phyloP scores from a whole-genome alignment of 75 land plant species.

The Azolla pinnata region DNA sequence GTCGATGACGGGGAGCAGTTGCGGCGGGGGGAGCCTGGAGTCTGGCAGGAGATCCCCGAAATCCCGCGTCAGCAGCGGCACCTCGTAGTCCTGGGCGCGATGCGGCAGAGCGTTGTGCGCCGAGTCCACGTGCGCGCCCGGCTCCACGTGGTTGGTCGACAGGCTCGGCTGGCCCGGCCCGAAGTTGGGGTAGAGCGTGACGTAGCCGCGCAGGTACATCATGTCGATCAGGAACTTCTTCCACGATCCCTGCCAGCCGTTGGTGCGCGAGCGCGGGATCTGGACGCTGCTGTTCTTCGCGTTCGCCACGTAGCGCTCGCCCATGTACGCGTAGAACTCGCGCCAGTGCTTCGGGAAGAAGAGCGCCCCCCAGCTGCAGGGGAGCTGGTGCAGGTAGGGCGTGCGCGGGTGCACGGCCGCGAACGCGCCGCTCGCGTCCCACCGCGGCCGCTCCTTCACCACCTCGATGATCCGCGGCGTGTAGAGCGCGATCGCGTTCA shows the following conservation, averaged over 20 bases:
- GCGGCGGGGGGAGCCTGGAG: constrained; percentile 27
- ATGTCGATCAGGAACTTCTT: constrained; percentile 69
- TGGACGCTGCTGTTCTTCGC: constrained; percentile 39
- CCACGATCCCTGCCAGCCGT: constrained; percentile 99
- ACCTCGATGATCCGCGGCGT: constrained; percentile 41
- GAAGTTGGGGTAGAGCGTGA: constrained; percentile 41
- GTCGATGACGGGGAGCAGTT: constrained; percentile 36
- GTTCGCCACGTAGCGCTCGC: constrained; percentile 29
- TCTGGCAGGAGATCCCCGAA: constrained; percentile 25
- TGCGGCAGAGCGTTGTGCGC: constrained; percentile 32
- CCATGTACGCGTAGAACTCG: constrained; percentile 48
- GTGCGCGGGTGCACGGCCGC: constrained; percentile 27
- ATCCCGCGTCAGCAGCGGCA: constrained; percentile 34
- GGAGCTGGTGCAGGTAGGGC: constrained; percentile 43
- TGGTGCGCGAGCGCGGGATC: constrained; percentile 95
- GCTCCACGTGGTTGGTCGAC: constrained; percentile 52
- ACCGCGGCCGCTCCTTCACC: constrained; percentile 34
- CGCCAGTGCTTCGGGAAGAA: constrained; percentile 42
- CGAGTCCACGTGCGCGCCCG: constrained; percentile 37
- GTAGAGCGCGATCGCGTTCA: constrained; percentile 36
- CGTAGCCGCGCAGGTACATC: constrained; percentile 45
- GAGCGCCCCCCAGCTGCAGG: constrained; percentile 49
- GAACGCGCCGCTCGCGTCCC: constrained; percentile 40
- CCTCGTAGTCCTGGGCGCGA: constrained; percentile 33
- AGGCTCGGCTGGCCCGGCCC: constrained; percentile 45